phyloP scores from a whole-genome alignment of 129 eudicot species.

The Smallanthus sonchifolius region DNA sequence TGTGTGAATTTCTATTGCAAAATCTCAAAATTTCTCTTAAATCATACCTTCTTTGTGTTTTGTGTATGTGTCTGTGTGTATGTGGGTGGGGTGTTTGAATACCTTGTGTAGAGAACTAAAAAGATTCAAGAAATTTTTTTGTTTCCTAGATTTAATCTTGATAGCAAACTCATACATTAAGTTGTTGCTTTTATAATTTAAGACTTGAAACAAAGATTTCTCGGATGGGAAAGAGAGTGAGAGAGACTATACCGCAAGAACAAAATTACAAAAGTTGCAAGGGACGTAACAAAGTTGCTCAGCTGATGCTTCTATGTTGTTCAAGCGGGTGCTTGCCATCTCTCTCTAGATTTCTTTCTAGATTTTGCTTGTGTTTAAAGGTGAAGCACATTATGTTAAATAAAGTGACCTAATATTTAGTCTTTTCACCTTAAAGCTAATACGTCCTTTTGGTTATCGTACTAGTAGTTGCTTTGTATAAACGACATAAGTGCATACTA shows the following conservation, averaged over 20 bases:
- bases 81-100: background rate
- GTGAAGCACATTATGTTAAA: background rate
- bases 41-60: background rate
- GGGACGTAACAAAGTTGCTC: slow-evolving; percentile 92
- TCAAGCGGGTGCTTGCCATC: slow-evolving; percentile 40
- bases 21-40: background rate
- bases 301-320: slow-evolving; percentile 32
- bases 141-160: background rate
- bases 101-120: background rate
- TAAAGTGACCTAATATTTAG: background rate
- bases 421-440: background rate
- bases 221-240: background rate
- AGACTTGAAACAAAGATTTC: background rate
- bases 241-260: slow-evolving; percentile 69
- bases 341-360: background rate
- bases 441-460: background rate
- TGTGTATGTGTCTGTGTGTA: background rate
- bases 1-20: background rate
- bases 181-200: background rate
- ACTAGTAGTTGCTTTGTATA: background rate
- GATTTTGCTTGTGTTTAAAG: background rate
- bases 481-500: background rate
- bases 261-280: slow-evolving; percentile 92
- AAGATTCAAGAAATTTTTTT: background rate
- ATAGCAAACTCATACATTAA: background rate